These are phyloP conservation scores for Mycena citricolor DNA, from an alignment of 1,284 basidiomycete species.

Conservation along the genomic window DNA sequence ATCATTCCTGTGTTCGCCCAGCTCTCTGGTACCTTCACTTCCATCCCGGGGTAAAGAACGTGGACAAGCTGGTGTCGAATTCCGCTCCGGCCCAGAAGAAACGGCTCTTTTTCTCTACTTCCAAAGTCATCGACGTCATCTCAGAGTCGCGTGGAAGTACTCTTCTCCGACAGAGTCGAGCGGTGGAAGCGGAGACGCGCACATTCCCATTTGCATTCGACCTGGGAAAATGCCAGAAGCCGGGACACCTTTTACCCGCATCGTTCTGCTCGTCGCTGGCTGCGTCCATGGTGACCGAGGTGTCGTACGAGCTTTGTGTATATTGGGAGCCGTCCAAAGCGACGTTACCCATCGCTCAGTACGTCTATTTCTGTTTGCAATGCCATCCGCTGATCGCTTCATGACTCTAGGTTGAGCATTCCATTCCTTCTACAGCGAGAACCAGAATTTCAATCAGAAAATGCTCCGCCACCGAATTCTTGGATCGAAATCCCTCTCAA, in stretches of 20 bases:
- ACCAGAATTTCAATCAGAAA: conserved; percentile 55
- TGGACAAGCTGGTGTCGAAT: conserved; percentile 22
- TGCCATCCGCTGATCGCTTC: too few species aligned
- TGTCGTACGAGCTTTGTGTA: conserved; percentile 55
- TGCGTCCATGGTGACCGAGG: conserved; percentile 29
- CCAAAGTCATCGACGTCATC: conserved; percentile 43
- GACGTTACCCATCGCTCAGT: conserved; percentile 45
- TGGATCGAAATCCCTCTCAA: conserved; percentile 69
- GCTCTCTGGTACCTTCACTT: conserved; percentile 27
- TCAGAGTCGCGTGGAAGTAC: conserved; percentile 33
- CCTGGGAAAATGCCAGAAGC: conserved; percentile 46
- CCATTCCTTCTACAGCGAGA: conserved; percentile 62
- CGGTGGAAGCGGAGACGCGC: conserved; percentile 28
- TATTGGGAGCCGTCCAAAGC: conserved; percentile 56
- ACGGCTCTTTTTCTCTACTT: conserved; percentile 58
- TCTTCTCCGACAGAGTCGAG: conserved; percentile 41
- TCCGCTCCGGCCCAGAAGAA: conserved; percentile 33
- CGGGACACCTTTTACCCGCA: conserved; percentile 60
- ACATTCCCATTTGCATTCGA: conserved; percentile 59
- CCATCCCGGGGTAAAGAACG: neutral
- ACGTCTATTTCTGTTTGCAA: too few species aligned
- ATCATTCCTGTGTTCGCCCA: conserved; percentile 46
- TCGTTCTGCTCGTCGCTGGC: conserved; percentile 6
- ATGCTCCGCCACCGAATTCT: conserved; percentile 45
- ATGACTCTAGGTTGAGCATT: conserved; percentile 62